phyloP scores from a whole-genome alignment of 202 grass and related monocot genomes.

The Elaeis oleifera region DNA sequence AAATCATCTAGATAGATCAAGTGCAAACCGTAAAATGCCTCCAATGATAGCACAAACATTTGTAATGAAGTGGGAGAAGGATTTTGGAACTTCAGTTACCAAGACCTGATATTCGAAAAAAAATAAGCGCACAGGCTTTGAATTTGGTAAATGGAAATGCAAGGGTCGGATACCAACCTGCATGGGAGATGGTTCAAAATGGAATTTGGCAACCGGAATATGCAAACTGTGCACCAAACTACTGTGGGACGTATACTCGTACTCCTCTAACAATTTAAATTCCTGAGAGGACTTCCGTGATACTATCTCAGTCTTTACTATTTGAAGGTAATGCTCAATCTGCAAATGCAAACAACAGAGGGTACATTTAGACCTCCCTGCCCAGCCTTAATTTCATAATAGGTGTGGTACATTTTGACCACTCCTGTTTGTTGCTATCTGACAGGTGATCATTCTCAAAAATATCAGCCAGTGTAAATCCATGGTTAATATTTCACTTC shows the following conservation, averaged over 20 bases:
- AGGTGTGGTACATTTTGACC: no score
- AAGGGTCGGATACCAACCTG: conserved; percentile 41
- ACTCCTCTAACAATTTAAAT: conserved; percentile 80
- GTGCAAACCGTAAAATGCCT: conserved; percentile 88
- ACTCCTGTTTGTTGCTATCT: no score
- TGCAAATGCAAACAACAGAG: conserved; percentile 26
- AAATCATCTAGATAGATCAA: conserved; percentile 8
- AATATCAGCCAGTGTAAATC: no score
- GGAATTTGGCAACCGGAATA: conserved; percentile 86
- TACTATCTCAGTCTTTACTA: conserved; percentile 85
- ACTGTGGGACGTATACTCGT: conserved; percentile 96
- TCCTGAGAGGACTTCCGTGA: conserved; percentile 46
- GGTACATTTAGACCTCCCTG: no score
- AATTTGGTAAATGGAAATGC: background rate
- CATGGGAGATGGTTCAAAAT: conserved; percentile 91
- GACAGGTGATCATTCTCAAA: no score
- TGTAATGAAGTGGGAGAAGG: conserved; percentile 97
- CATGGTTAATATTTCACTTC: no score
- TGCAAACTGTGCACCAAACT: conserved; percentile 90
- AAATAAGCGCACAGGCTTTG: background rate
- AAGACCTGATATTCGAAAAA: conserved; percentile 58
- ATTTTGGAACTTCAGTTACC: conserved; percentile 81
- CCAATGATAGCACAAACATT: conserved; percentile 97
- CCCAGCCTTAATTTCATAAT: no score
- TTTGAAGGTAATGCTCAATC: conserved; percentile 99